A percentile compares a stretch with the other conserved stretches of the same genome.
Evolutionary conservation across 805 yeast genomes (phyloP).

Genomic region (Candida jianshihensis): DNA sequence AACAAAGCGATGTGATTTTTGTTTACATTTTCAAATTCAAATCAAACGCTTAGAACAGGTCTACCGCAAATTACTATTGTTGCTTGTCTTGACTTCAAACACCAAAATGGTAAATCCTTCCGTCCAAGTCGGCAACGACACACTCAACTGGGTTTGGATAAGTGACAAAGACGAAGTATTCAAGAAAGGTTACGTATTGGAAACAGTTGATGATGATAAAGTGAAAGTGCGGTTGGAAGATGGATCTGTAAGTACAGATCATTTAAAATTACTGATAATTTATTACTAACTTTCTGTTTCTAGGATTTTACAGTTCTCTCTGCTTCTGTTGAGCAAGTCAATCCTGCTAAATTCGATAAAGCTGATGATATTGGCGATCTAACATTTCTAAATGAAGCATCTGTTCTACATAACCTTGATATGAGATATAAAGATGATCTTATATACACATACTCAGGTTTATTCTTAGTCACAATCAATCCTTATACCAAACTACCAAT

Average conservation of each 20-base stretch:
- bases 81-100: too few relatives aligned
- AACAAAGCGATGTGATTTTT: not conserved
- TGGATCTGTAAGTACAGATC: slow-evolving; percentile 23
- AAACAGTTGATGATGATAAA: slow-evolving; percentile 28
- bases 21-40: not conserved
- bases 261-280: not conserved
- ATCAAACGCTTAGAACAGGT: not conserved
- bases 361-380: slow-evolving; percentile 94
- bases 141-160: slow-evolving; percentile 65
- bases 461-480: slow-evolving; percentile 90
- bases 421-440: slow-evolving; percentile 69
- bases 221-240: slow-evolving; percentile 35
- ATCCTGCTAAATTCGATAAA: slow-evolving; percentile 84
- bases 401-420: slow-evolving; percentile 81
- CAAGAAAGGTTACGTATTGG: slow-evolving; percentile 52
- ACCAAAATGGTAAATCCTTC: too few relatives aligned
- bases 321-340: slow-evolving; percentile 53
- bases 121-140: not conserved
- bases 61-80: too few relatives aligned
- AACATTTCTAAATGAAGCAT: slow-evolving; percentile 90
- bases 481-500: slow-evolving; percentile 77
- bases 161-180: slow-evolving; percentile 54
- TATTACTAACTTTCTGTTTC: slow-evolving; percentile 3
- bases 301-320: slow-evolving; percentile 33
- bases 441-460: slow-evolving; percentile 92